Evolutionary conservation across 495 filamentous ascomycete species (phyloP).

Genomic region (Aspergillus leporis): DNA sequence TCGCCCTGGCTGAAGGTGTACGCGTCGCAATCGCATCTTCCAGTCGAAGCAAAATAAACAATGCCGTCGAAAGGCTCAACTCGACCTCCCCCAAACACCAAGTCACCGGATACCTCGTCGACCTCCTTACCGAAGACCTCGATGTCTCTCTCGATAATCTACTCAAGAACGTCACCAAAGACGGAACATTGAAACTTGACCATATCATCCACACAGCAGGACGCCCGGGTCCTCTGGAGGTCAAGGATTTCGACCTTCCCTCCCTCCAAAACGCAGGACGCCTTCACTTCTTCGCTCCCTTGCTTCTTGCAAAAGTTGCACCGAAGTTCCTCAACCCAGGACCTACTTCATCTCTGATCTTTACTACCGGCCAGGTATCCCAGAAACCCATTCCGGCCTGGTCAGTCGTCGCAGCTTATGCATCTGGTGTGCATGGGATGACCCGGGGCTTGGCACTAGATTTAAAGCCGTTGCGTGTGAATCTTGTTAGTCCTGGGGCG

Average conservation of each 20-base stretch:
- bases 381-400: slow-evolving; percentile 51
- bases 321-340: slow-evolving; percentile 42
- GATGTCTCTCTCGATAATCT: slow-evolving; percentile 49
- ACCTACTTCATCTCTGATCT: slow-evolving; percentile 46
- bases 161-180: slow-evolving; percentile 39
- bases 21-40: slow-evolving; percentile 58
- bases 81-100: slow-evolving; percentile 34
- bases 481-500: slow-evolving; percentile 56
- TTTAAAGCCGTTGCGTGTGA: slow-evolving; percentile 62
- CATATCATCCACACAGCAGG: slow-evolving; percentile 65
- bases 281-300: slow-evolving; percentile 52
- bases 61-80: slow-evolving; percentile 41
- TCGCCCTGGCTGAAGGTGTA: slow-evolving; percentile 49
- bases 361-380: slow-evolving; percentile 55
- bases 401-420: slow-evolving; percentile 45
- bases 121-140: slow-evolving; percentile 46
- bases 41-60: slow-evolving; percentile 40
- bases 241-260: slow-evolving; percentile 43
- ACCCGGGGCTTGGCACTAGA: slow-evolving; percentile 58
- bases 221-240: slow-evolving; percentile 35
- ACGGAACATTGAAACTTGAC: slow-evolving; percentile 36
- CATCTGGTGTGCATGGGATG: slow-evolving; percentile 47
- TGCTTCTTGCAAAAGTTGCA: slow-evolving; percentile 56
- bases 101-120: slow-evolving; percentile 42
- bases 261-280: slow-evolving; percentile 42